Base-by-base conservation (phyloP, 345 rosid genomes). In the Pistacia atlantica region DNA sequence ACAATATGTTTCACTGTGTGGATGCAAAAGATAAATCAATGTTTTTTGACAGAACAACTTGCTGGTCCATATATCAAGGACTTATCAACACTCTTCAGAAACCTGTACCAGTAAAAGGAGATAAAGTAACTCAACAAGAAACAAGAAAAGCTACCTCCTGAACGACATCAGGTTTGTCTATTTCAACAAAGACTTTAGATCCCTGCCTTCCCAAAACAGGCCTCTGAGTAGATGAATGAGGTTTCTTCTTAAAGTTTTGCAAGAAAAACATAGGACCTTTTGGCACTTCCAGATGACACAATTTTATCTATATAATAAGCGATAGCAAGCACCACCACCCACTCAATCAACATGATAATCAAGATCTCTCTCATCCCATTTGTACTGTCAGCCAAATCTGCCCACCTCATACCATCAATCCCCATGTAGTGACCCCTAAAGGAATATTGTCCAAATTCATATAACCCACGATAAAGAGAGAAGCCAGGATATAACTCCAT, bases 401-500 rank as follows among this genome's bases (percentile, higher is more conserved):
- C 38, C 99, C 98, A 93, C 51, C 51, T 83, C 92, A 95, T 92
- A 61, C 99, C 98, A 80, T 80, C 59, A 7, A 79, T 92, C 45
- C 91, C 93, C 79, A 80, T 83, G 52, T 72, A 73, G 84, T 74
- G 73, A 20, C 90, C 96, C 1, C 6, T 65, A 37, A 87, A 80
- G 57, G 98, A 73, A 75, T 86, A 90, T 56, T 83, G 85, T 0
- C 90, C 83, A 35, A 95, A 88, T 82, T 95, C 97, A 14, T 93
- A 95, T 72, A 95, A 69, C n/a, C 99, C 98, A 56, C 98, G 98
- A 64, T 71, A 92, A 25, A 95, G 75, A 73, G 97, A 76, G 64
- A 93, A 95, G 55, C 98, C 97, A 28, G 99, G 99, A 84, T 83
- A 95, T 56, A 95, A 51, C 88, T 95, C 96, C 90, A 95, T 46